Percentiles rank a stretch among this genome's conserved stretches.
Evolutionary conservation across 2,329 filamentous ascomycete genomes (phyloP).

Genomic region (Penicillium polonicum): DNA sequence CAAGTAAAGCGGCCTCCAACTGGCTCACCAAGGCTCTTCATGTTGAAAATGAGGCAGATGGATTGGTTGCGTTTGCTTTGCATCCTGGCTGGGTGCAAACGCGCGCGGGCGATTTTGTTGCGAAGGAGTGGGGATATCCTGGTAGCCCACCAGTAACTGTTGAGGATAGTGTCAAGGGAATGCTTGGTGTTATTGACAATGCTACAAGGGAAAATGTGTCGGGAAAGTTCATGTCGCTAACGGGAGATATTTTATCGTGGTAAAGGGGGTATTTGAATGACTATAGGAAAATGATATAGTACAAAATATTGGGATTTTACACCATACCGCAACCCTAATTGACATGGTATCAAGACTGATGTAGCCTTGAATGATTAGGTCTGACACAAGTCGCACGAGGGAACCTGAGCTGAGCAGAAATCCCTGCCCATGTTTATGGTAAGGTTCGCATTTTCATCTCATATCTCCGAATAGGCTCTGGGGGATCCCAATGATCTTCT

Average conservation of each 20-base stretch:
- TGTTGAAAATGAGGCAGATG: slow-evolving; percentile 23
- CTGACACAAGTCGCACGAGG: background rate
- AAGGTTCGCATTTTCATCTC: background rate
- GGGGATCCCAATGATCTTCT: too few species aligned
- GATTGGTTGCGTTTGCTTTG: slow-evolving; percentile 20
- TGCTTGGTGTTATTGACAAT: slow-evolving; percentile 40
- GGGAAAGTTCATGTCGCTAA: slow-evolving; percentile 38
- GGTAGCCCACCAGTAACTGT: slow-evolving; percentile 28
- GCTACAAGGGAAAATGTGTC: slow-evolving; percentile 35
- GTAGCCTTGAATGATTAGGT: background rate
- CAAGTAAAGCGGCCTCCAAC: slow-evolving; percentile 25
- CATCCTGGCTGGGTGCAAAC: slow-evolving; percentile 44
- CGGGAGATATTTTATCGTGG: slow-evolving; percentile 30
- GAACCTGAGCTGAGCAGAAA: background rate
- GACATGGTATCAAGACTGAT: background rate
- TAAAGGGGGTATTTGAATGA: background rate
- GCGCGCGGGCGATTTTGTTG: slow-evolving; percentile 29
- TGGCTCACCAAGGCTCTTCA: slow-evolving; percentile 23
- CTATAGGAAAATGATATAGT: background rate
- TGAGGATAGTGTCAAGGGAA: slow-evolving; percentile 34
- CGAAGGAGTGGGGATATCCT: slow-evolving; percentile 33
- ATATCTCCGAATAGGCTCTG: background rate
- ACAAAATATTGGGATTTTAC: background rate
- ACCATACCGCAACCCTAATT: background rate
- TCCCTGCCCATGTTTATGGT: background rate